Conservation (phyloP, 2,329 filamentous ascomycete species). For the Rutstroemia sp. region DNA sequence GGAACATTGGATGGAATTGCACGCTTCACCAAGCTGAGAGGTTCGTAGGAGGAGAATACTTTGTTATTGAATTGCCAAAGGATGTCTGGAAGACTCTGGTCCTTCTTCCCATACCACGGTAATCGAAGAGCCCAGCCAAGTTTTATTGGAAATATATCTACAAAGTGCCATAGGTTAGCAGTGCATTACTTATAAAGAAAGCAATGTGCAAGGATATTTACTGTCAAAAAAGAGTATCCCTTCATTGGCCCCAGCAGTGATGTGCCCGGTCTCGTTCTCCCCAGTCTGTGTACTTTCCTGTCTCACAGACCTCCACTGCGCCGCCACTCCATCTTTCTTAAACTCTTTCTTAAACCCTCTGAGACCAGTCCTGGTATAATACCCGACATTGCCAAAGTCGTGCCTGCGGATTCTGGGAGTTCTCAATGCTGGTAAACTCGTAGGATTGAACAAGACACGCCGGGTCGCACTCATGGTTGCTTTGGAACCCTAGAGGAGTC, state of each 20-base stretch:
- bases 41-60: constrained; percentile 46
- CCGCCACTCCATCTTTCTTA: constrained; percentile 7
- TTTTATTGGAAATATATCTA: constrained; percentile 78
- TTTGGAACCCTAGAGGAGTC: neutral
- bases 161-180: constrained; percentile 5
- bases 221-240: constrained; percentile 86
- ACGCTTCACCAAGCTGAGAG: constrained; percentile 45
- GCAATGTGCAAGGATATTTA: constrained; percentile 35
- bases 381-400: constrained; percentile 20
- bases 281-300: constrained; percentile 43
- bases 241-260: constrained; percentile 67
- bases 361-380: constrained; percentile 11
- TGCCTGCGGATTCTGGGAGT: constrained; percentile 13
- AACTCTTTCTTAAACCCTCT: constrained; percentile 7
- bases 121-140: constrained; percentile 55
- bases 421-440: constrained; percentile 30
- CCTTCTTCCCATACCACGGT: constrained; percentile 34
- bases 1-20: constrained; percentile 56
- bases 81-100: constrained; percentile 39
- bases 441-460: constrained; percentile 29
- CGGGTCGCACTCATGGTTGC: constrained; percentile 21
- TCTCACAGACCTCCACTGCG: constrained; percentile 20
- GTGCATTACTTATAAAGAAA: neutral
- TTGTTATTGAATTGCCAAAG: constrained; percentile 45
- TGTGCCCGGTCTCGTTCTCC: constrained; percentile 71